Base-by-base conservation (phyloP, 2,329 filamentous ascomycete genomes). In the Cordyceps militaris region DNA sequence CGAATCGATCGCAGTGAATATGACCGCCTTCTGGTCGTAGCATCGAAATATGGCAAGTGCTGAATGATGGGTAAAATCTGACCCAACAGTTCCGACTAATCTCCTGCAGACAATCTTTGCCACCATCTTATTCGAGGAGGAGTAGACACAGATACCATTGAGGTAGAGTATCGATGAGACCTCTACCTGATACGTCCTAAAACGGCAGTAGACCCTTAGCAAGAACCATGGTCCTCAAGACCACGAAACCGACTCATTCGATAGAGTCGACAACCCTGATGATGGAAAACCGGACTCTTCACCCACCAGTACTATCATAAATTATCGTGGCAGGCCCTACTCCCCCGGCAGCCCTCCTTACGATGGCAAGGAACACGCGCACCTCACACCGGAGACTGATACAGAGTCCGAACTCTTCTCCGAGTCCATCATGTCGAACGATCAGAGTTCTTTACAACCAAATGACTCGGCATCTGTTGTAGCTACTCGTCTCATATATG, bases 81-180 rank as follows among this genome's bases (percentile, higher is more conserved):
- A 43, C 5, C 16, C 32, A 56, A 19, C 14, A 14, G 4, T 19
- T 28, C 23, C 23, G 9, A 11, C 24, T 43, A 23, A 43, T 16
- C 14, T 28, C 11, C 34, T 24, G 9, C 38, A 78, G 76, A 65
- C n/a, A 75, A 75, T 56, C 66, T 82, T 42, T 69, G 71, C 51
- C 72, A 70, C n/a, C 82, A 78, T 56, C 74, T 84, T 28, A 66
- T 77, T 49, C 68, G 67, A 59, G 78, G 76, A 26, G 81, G 80
- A 4, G 73, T 83, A 40, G 69, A 69, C 1, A 70, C 78, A 55
- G 71, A 73, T 19, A 75, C 75, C 19, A 71, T 83, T 60, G 70
- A 68, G 61, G 78, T 79, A 72, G 32, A 23, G 32, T 44, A 2
- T 23, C 61, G 74, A 68, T 42, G 40, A 36, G 43, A 16, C 13